phyloP scores from a whole-genome alignment of 1,139 yeast species.

The Geotrichum carabidarum region DNA sequence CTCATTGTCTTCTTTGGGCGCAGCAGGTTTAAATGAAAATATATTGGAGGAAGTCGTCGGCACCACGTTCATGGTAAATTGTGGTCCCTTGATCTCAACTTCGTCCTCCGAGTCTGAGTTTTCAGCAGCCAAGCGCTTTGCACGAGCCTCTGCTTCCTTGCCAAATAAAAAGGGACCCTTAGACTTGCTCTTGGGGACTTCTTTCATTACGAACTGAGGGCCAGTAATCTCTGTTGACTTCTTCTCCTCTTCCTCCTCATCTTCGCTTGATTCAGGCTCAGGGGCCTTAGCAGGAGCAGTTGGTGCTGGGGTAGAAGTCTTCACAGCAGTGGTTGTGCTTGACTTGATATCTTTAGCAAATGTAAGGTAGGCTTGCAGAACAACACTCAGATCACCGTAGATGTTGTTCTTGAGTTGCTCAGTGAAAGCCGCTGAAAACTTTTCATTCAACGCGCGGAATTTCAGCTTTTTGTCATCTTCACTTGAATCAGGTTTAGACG shows the following conservation, averaged over 20 bases:
- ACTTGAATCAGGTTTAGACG: background rate
- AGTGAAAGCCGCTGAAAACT: conserved; percentile 1
- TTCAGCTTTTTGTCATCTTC: conserved; percentile 6
- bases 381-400: conserved; percentile 10
- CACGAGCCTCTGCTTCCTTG: conserved; percentile 11
- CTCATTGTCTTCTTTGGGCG: background rate
- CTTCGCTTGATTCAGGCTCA: background rate
- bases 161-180: conserved; percentile 49
- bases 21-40: conserved; percentile 35
- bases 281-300: background rate
- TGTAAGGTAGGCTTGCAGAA: conserved; percentile 6
- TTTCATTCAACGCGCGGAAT: conserved; percentile 13
- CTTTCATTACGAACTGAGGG: conserved; percentile 53
- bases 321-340: background rate
- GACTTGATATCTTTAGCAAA: conserved; percentile 9
- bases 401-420: conserved; percentile 5
- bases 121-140: conserved; percentile 14
- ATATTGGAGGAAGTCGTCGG: conserved; percentile 57
- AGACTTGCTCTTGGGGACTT: conserved; percentile 49
- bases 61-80: conserved; percentile 48
- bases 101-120: conserved; percentile 39
- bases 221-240: conserved; percentile 43
- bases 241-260: conserved; percentile 5
- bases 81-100: conserved; percentile 53
- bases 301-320: conserved; percentile 1